Percentiles rank a stretch among this genome's conserved stretches.
Conservation (phyloP, 805 yeast species). For the Saturnispora besseyi region DNA sequence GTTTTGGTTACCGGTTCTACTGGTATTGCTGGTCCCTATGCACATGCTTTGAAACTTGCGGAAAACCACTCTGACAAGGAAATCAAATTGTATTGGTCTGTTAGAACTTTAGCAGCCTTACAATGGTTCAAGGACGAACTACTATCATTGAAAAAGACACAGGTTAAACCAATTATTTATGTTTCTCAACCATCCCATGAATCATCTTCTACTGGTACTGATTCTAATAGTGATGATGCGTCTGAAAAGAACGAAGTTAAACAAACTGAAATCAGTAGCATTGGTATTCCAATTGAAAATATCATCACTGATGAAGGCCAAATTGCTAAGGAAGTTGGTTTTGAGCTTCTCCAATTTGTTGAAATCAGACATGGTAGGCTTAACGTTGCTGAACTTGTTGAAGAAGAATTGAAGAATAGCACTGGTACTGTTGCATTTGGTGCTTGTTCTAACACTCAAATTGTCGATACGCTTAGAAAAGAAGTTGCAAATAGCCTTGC, state of each 20-base stretch:
- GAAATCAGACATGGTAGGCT: conserved; percentile 41
- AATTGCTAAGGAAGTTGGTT: conserved; percentile 8
- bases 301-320: conserved; percentile 4
- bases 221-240: conserved; percentile 3
- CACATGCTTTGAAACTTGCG: conserved; percentile 32
- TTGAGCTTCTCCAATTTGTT: conserved; percentile 27
- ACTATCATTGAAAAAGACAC: conserved; percentile 26
- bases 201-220: conserved; percentile 1
- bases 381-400: conserved; percentile 28
- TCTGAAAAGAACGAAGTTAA: conserved; percentile 1
- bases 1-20: conserved; percentile 66
- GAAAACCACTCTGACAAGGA: conserved; percentile 24
- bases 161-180: conserved; percentile 33
- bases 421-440: conserved; percentile 37
- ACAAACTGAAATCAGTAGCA: background rate
- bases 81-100: conserved; percentile 53
- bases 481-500: conserved; percentile 17
- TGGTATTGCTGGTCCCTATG: conserved; percentile 55
- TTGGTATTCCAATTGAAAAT: background rate
- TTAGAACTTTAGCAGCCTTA: conserved; percentile 44
- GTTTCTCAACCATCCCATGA: conserved; percentile 29
- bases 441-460: conserved; percentile 40
- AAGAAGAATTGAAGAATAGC: conserved; percentile 29
- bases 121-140: conserved; percentile 42
- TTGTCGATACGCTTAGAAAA: conserved; percentile 29